Evolutionary conservation across 768 basidiomycete genomes (phyloP).

Genomic region (Naganishia onofrii): DNA sequence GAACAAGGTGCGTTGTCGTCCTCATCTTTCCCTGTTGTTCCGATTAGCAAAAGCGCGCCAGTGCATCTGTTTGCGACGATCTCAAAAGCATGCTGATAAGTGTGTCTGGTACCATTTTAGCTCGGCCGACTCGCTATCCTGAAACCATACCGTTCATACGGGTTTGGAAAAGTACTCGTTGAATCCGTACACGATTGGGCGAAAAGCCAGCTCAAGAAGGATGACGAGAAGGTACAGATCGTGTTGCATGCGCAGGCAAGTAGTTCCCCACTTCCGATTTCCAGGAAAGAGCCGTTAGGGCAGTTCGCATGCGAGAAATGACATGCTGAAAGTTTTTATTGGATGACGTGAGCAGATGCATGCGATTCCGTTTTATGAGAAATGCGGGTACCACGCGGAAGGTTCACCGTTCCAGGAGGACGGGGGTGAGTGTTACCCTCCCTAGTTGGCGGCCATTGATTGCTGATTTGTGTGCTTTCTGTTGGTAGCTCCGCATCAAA

Average conservation of each 20-base stretch:
- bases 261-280: no score
- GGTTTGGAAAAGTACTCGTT: conserved; percentile 44
- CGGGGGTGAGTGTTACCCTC: conserved; percentile 40
- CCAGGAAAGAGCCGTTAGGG: no score
- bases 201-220: not conserved
- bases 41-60: no score
- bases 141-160: conserved; percentile 39
- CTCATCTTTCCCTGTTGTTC: no score
- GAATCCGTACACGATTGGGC: conserved; percentile 37
- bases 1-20: conserved; percentile 23
- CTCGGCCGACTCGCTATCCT: conserved; percentile 43
- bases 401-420: conserved; percentile 47
- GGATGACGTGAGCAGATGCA: conserved; percentile 22
- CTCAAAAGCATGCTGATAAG: no score
- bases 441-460: not conserved
- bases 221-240: conserved; percentile 16
- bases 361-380: conserved; percentile 45
- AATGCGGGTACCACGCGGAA: conserved; percentile 41
- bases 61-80: no score
- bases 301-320: not conserved
- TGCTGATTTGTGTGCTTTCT: not conserved
- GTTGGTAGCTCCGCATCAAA: conserved; percentile 5
- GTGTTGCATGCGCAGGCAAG: conserved; percentile 5
- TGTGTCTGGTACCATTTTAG: conserved; percentile 34
- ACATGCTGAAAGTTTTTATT: not conserved